Evolutionary conservation across 2,329 filamentous ascomycete species (phyloP).

Genomic region (Corniculantispora saksenae): DNA sequence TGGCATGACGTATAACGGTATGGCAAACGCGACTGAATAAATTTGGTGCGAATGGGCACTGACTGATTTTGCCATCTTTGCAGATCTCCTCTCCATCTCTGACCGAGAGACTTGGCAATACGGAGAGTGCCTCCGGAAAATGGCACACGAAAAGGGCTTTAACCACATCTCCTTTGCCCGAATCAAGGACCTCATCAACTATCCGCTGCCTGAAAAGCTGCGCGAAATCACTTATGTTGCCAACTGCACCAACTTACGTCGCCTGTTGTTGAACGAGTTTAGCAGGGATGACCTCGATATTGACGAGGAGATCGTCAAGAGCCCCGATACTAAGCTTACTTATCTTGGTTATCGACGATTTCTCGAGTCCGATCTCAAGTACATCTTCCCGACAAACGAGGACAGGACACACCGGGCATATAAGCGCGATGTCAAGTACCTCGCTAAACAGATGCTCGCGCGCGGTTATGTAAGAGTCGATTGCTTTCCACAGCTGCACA

Average conservation of each 20-base stretch:
- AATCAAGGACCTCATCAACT: conserved; percentile 46
- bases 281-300: conserved; percentile 30
- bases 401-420: conserved; percentile 27
- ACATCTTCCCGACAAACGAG: conserved; percentile 29
- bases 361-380: conserved; percentile 31
- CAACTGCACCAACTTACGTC: conserved; percentile 33
- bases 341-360: conserved; percentile 34
- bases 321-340: conserved; percentile 31
- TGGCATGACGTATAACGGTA: conserved; percentile 56
- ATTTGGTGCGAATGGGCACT: too few relatives aligned
- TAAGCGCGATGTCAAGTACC: conserved; percentile 29
- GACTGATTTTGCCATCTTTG: not conserved
- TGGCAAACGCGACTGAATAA: conserved; percentile 7
- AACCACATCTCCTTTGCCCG: conserved; percentile 47
- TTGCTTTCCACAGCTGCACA: too few relatives aligned
- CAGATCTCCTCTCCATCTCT: conserved; percentile 50
- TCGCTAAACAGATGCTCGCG: conserved; percentile 35
- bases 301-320: conserved; percentile 30
- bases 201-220: conserved; percentile 39
- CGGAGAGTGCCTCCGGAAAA: conserved; percentile 43
- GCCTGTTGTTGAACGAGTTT: conserved; percentile 29
- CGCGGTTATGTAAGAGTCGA: conserved; percentile 29
- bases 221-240: conserved; percentile 42
- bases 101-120: conserved; percentile 51
- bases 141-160: conserved; percentile 41